Evolutionary conservation across 257 asterid genomes (phyloP), one percentile per base, ranked within the genome.

Genomic region (Lantana camara): DNA sequence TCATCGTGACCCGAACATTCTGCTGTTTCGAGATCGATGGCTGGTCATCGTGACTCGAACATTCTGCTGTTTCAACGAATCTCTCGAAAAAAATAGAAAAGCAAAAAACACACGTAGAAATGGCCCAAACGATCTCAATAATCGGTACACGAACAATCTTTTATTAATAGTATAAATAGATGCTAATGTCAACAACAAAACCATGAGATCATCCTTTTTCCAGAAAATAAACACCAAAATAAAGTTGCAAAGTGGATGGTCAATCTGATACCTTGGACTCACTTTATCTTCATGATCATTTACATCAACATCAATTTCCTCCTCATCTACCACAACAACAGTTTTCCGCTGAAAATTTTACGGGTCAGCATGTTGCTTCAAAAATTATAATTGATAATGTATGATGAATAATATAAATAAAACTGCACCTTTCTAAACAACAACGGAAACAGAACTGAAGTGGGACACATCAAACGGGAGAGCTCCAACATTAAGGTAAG

Each of bases 301-400:
- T 37, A 23, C 68, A 42, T 77, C 86, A 60, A 61, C 80, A 70
- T 83, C 96, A 60, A 62, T 77, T 55, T 92, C 97, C 75, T 83
- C 97, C 82, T 84, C 96, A 65, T 90, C 97, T 37, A 82, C 76
- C 57, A 94, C 75, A 70, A 94, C 96, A 78, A 84, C 86, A 72
- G 85, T 64, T 67, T 74, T 79, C 71, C 69, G 80, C 85, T 82
- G 83, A 69, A 72, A 77, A 66, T 50, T 29, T 60, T 35, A 70
- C 48, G 22, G 51, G 50, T 73, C 64, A 57, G 42, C 22, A 27
- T 52, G 67, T 72, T 42, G 47, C 32, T 13, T 60, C 44, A 45
- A 51, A 24, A 68, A 21, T 10, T 30, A 24, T 70, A 30, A 67
- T 30, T 45, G 20, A 46, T 29, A 34, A 51, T 50, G 69, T n/a